Conservation (phyloP, 2,329 filamentous ascomycete species). For the Phialophora chinensis region DNA sequence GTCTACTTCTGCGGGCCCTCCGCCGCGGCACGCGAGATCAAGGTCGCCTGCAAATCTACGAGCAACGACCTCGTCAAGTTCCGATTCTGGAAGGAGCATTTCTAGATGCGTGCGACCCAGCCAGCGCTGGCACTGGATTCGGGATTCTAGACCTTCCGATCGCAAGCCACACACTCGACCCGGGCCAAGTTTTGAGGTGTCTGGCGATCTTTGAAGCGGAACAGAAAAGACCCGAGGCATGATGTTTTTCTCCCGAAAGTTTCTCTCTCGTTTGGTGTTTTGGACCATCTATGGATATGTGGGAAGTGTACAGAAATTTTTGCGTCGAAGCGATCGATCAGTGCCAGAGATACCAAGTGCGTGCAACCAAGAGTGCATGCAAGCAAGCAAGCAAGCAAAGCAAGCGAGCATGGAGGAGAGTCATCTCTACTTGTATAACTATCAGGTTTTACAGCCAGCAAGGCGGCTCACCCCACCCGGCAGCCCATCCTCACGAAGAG, state of each 20-base stretch:
- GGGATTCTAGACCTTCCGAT: neutral
- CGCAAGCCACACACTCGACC: neutral
- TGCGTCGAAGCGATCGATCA: neutral
- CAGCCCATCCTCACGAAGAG: neutral
- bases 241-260: neutral
- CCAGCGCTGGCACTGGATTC: neutral
- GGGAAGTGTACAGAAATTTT: neutral
- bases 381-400: neutral
- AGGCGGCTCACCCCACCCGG: no score
- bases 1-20: slow-evolving; percentile 98
- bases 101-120: slow-evolving; percentile 42
- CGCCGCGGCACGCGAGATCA: slow-evolving; percentile 78
- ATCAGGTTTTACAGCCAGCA: neutral
- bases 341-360: slow-evolving; percentile 3
- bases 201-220: neutral
- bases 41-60: slow-evolving; percentile 75
- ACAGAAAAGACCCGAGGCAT: neutral
- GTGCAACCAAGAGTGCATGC: neutral
- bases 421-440: neutral
- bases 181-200: neutral
- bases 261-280: neutral
- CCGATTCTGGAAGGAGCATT: slow-evolving; percentile 98
- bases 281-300: neutral
- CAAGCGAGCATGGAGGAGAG: neutral
- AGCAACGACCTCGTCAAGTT: slow-evolving; percentile 83